Evolutionary conservation across 2,329 filamentous ascomycete genomes (phyloP).

Genomic region (Scedosporium dehoogii): DNA sequence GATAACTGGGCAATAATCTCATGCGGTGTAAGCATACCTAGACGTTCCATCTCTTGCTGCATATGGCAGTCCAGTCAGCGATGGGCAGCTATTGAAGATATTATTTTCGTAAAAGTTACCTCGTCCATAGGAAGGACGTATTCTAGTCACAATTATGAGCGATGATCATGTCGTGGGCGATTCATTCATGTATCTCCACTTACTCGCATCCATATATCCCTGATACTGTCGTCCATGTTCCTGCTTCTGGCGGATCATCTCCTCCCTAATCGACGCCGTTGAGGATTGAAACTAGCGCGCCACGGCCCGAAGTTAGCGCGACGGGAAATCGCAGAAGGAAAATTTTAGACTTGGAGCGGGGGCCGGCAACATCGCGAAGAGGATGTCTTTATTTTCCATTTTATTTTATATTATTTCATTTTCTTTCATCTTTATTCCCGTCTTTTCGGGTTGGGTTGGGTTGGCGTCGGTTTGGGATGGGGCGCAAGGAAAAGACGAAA

Average conservation of each 20-base stretch:
- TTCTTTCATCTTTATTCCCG: too few relatives aligned
- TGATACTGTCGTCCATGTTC: conserved; percentile 1
- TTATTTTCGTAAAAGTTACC: neutral
- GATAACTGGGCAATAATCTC: too few relatives aligned
- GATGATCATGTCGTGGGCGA: neutral
- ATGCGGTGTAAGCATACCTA: conserved; percentile 1
- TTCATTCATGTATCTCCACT: neutral
- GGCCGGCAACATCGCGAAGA: too few relatives aligned
- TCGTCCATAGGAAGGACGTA: conserved; percentile 5
- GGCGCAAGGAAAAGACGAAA: neutral
- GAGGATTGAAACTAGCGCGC: conserved; percentile 1
- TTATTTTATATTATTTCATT: too few relatives aligned
- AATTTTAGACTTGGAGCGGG: too few relatives aligned
- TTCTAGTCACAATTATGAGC: neutral
- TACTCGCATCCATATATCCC: conserved; percentile 1
- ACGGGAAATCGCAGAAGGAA: neutral
- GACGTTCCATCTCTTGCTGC: conserved; percentile 2
- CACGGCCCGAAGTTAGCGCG: neutral
- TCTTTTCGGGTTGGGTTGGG: too few relatives aligned
- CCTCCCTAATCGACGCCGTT: neutral
- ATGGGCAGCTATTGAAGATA: neutral
- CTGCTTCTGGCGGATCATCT: conserved; percentile 1
- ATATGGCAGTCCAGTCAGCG: neutral
- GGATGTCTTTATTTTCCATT: too few relatives aligned
- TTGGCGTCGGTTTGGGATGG: neutral